Percentiles rank a stretch among this genome's conserved stretches.
These are phyloP conservation scores for Nephelium lappaceum DNA, from an alignment of 345 rosid genomes.

Conservation along the genomic window DNA sequence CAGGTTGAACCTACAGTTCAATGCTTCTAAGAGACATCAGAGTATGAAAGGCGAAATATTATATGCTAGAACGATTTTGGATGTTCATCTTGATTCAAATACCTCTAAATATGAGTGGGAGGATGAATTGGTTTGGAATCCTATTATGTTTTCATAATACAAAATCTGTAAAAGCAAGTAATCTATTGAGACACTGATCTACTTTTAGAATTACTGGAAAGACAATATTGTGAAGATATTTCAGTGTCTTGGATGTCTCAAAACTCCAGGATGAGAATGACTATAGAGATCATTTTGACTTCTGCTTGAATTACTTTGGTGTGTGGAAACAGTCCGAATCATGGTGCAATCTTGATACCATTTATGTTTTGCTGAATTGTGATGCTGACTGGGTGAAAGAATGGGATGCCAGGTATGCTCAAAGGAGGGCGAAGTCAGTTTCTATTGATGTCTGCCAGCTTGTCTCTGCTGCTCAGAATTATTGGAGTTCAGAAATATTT, in stretches of 20 bases:
- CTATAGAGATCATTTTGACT: slow-evolving; percentile 26
- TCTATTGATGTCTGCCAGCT: slow-evolving; percentile 31
- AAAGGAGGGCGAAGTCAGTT: slow-evolving; percentile 18
- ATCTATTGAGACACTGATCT: slow-evolving; percentile 42
- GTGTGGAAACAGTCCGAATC: slow-evolving; percentile 30
- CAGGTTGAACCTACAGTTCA: slow-evolving; percentile 34
- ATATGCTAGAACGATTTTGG: slow-evolving; percentile 42
- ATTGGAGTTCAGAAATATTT: slow-evolving; percentile 42
- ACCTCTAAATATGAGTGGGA: slow-evolving; percentile 32
- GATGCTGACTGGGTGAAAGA: slow-evolving; percentile 41
- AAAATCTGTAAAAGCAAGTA: slow-evolving; percentile 13
- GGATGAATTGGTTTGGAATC: slow-evolving; percentile 29
- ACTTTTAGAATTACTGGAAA: slow-evolving; percentile 55
- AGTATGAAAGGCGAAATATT: slow-evolving; percentile 42
- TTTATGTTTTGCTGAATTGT: slow-evolving; percentile 37
- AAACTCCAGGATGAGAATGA: slow-evolving; percentile 10
- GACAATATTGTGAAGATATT: slow-evolving; percentile 34
- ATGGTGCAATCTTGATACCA: slow-evolving; percentile 1
- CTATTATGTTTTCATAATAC: slow-evolving; percentile 17
- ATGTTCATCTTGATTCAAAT: slow-evolving; percentile 29
- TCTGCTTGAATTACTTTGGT: slow-evolving; percentile 53
- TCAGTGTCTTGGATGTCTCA: slow-evolving; percentile 19
- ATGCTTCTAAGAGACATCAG: slow-evolving; percentile 30
- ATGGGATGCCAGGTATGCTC: slow-evolving; percentile 8
- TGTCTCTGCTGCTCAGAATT: slow-evolving; percentile 32